These are phyloP conservation scores for Pleurotus tuoliensis DNA, from an alignment of 768 basidiomycete species.

Conservation along the genomic window DNA sequence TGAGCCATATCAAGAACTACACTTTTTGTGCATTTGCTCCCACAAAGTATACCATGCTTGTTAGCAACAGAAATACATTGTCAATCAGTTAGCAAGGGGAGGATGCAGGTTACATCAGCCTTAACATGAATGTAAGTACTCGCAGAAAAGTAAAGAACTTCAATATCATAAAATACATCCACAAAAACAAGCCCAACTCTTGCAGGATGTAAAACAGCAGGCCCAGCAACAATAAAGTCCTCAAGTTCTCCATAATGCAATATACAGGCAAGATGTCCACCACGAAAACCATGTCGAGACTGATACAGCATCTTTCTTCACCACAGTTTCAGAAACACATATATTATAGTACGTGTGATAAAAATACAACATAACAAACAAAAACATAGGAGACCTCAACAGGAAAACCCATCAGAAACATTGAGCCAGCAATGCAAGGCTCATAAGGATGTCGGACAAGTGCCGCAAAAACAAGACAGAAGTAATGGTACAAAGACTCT, in stretches of 20 bases:
- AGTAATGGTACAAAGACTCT: too few species aligned
- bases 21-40: not conserved
- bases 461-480: too few species aligned
- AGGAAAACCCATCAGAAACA: too few species aligned
- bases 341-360: too few species aligned
- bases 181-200: not conserved
- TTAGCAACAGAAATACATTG: not conserved
- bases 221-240: not conserved
- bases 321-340: too few species aligned
- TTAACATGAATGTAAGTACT: not conserved
- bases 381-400: too few species aligned
- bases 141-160: not conserved
- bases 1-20: not conserved
- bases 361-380: too few species aligned
- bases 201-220: not conserved
- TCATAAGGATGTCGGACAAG: too few species aligned
- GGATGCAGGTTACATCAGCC: not conserved
- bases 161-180: not conserved
- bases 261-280: not conserved
- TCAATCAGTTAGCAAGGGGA: not conserved
- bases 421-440: too few species aligned
- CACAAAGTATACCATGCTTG: not conserved
- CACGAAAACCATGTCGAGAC: not conserved
- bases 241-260: not conserved
- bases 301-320: too few species aligned